phyloP scores from a whole-genome alignment of 2,329 filamentous ascomycete genomes.

The Talaromyces sp. region DNA sequence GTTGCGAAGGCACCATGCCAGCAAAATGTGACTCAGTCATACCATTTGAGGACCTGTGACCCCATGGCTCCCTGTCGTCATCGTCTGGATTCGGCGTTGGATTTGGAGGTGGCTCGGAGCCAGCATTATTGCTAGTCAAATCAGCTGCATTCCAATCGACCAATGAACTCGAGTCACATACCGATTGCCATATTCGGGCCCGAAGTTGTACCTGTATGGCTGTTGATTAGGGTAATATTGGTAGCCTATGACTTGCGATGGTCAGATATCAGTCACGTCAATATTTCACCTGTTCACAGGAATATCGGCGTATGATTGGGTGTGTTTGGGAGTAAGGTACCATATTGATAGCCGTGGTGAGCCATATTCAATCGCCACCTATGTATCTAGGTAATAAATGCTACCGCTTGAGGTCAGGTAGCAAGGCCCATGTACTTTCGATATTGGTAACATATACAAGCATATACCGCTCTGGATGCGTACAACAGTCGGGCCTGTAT shows the following conservation, averaged over 20 bases:
- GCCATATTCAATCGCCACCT: background rate
- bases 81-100: background rate
- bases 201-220: background rate
- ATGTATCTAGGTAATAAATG: slow-evolving; percentile 4
- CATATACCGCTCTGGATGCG: background rate
- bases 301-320: background rate
- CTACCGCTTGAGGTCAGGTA: background rate
- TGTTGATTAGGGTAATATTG: background rate
- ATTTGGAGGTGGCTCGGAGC: background rate
- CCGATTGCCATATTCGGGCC: background rate
- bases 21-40: background rate
- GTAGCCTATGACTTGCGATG: background rate
- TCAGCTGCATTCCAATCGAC: background rate
- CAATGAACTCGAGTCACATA: background rate
- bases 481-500: background rate
- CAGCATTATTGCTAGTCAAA: background rate
- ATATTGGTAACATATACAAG: slow-evolving; percentile 2
- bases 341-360: background rate
- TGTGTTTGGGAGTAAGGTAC: background rate
- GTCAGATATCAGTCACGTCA: background rate
- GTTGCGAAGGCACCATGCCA: background rate
- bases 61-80: slow-evolving; percentile 1
- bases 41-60: background rate
- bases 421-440: background rate
- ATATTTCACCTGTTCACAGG: background rate